A percentile compares a stretch with the other conserved stretches of the same genome.
phyloP scores from a whole-genome alignment of 345 rosid species.

The Boechera stricta region DNA sequence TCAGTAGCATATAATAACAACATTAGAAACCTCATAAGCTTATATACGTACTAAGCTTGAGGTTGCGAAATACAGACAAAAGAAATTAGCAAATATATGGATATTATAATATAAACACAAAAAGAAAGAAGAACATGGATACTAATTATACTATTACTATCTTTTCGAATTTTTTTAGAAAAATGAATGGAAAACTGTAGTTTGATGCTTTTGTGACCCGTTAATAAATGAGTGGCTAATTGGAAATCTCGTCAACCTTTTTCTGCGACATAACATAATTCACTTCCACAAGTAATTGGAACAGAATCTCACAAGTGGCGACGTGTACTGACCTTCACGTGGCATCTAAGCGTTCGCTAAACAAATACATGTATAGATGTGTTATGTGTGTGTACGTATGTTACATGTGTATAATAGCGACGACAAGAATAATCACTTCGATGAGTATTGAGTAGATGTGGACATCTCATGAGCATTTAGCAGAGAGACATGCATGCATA shows the following conservation, averaged over 20 bases:
- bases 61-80: no score
- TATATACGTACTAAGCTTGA: not conserved
- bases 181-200: slow-evolving; percentile 1
- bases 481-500: slow-evolving; percentile 35
- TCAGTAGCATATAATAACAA: not conserved
- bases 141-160: not conserved
- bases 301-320: slow-evolving; percentile 43
- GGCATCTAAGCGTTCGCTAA: not conserved
- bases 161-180: not conserved
- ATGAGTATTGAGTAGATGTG: slow-evolving; percentile 37
- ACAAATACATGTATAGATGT: not conserved
- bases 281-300: slow-evolving; percentile 47
- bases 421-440: slow-evolving; percentile 29
- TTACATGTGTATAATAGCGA: not conserved
- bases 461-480: slow-evolving; percentile 21
- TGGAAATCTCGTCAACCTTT: slow-evolving; percentile 37
- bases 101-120: no score
- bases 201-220: slow-evolving; percentile 38
- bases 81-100: no score
- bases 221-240: slow-evolving; percentile 32
- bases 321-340: slow-evolving; percentile 6
- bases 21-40: not conserved
- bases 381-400: slow-evolving; percentile 12
- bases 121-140: not conserved
- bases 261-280: slow-evolving; percentile 42